Evolutionary conservation across 495 filamentous ascomycete genomes (phyloP).

Genomic region (Neurospora intermedia): DNA sequence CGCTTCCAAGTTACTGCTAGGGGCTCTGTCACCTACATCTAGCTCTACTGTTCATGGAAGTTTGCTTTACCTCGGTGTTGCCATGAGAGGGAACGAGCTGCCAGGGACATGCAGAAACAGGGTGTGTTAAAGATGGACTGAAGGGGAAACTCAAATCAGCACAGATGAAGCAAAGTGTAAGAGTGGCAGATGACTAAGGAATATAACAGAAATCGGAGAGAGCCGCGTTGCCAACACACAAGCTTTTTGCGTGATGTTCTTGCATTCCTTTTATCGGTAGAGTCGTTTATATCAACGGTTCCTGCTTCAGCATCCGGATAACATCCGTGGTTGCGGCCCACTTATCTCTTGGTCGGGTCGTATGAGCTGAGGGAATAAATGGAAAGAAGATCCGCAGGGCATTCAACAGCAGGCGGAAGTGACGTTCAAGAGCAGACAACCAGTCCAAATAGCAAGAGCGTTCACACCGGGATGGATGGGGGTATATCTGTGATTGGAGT

Average conservation of each 20-base stretch:
- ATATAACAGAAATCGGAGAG: neutral
- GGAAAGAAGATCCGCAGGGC: neutral
- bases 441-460: neutral
- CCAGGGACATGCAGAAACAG: neutral
- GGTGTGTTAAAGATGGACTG: no score
- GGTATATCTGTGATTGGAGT: neutral
- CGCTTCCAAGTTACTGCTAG: neutral
- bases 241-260: neutral
- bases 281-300: neutral
- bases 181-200: neutral
- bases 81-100: neutral
- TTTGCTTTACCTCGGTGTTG: neutral
- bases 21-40: neutral
- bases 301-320: no score
- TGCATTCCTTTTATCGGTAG: neutral
- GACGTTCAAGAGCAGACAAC: neutral
- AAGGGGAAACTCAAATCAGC: no score
- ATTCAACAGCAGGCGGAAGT: neutral
- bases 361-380: neutral
- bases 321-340: neutral
- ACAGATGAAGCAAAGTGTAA: neutral
- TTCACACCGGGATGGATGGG: no score
- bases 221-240: neutral
- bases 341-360: neutral
- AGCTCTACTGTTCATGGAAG: no score